Evolutionary conservation across 441 rosid species (phyloP), one percentile per base, ranked within the genome.

Genomic region (Erodium moschatum): DNA sequence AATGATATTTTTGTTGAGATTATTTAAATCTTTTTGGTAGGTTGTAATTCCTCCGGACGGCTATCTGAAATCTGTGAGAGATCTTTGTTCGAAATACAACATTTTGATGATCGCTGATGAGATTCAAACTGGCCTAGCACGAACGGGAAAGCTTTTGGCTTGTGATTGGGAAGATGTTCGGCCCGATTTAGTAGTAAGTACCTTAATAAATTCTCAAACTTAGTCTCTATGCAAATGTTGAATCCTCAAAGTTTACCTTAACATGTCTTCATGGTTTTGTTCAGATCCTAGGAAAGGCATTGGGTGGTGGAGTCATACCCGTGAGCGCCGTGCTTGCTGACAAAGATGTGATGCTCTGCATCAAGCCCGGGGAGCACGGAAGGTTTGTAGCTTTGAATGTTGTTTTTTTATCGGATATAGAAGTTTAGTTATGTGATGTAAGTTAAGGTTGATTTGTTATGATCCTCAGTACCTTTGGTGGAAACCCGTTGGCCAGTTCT

Each of bases 291-390:
- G 97, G 98, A 76, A 93, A 93, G 76, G 98, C 96, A 74, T 81
- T 93, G 83, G 98, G 98, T 7, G 97, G 98, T 74, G 98, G 98
- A 74, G 90, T 93, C 27, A 81, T 93, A 65, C 95, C 98, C n/a
- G 93, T 91, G 35, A 93, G 98, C 78, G 98, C 85, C 2, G 96
- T 93, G 40, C 95, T 93, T 66, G 89, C 96, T 29, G 89, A 91
- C 75, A 89, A 81, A 79, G 87, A 91, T 72, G 84, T 88, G 73
- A 90, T 91, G 97, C 97, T 93, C 74, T 90, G 91, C 64, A 83
- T 93, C 78, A 89, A 68, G 80, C 98, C 98, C 60, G 97, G 98
- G 78, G 95, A 93, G 81, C 98, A 93, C 40, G 98, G 97, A 77
- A 91, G 98, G 97, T 93, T 72, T 2, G 77, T 64, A 31, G 6